Evolutionary conservation across 495 filamentous ascomycete genomes (phyloP).

Genomic region (Glarea lozoyensis): DNA sequence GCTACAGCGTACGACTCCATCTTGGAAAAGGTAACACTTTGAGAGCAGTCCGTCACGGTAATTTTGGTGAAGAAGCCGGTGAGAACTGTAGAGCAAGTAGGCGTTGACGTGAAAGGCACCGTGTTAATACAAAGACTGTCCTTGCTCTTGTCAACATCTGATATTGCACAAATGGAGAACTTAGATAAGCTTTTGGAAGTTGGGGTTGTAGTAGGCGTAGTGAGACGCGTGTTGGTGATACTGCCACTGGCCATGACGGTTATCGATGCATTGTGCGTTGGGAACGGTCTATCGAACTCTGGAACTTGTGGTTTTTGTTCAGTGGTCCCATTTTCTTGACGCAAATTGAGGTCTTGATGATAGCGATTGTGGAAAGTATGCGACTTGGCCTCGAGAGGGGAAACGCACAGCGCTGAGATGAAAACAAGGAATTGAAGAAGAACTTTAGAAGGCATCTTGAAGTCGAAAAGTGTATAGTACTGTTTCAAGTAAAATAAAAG

Average conservation of each 20-base stretch:
- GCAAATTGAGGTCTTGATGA: neutral
- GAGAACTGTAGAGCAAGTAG: constrained; percentile 6
- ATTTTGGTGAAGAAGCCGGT: constrained; percentile 3
- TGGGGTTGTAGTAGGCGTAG: no score
- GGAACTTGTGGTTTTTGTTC: neutral
- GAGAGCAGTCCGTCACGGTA: constrained; percentile 8
- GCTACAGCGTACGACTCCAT: constrained; percentile 3
- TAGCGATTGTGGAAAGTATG: neutral
- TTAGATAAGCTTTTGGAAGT: neutral
- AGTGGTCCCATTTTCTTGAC: neutral
- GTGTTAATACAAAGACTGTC: constrained; percentile 1
- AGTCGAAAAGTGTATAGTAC: neutral
- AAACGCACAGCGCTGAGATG: constrained; percentile 5
- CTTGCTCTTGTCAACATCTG: neutral
- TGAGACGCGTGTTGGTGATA: no score
- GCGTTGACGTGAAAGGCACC: neutral
- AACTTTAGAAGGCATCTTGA: constrained; percentile 2
- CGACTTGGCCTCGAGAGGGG: constrained; percentile 1
- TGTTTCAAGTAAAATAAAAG: neutral
- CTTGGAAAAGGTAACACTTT: constrained; percentile 11
- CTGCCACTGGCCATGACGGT: no score
- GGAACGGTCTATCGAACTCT: no score
- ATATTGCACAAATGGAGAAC: constrained; percentile 1
- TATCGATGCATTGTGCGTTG: no score
- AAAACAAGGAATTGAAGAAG: constrained; percentile 1